Conservation (phyloP, 768 basidiomycete genomes). For the Russula vinacea region DNA sequence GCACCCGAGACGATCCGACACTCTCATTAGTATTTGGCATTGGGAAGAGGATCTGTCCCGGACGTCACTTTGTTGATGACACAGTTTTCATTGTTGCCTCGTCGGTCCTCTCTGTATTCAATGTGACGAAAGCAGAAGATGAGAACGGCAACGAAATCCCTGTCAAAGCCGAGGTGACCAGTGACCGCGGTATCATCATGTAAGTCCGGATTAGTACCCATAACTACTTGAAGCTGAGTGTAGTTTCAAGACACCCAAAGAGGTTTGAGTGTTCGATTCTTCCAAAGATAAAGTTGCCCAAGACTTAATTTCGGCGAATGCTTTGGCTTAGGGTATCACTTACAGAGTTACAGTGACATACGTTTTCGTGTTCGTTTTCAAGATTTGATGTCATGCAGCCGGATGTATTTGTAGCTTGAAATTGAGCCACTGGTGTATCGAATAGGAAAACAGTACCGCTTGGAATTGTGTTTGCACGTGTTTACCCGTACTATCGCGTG, state of each 20-base stretch:
- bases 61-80: slow-evolving; percentile 29
- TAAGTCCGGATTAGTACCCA: neutral
- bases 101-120: slow-evolving; percentile 21
- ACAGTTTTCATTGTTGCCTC: slow-evolving; percentile 25
- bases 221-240: neutral
- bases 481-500: too few relatives aligned
- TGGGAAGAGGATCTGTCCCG: slow-evolving; percentile 30
- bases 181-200: neutral
- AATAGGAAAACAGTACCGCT: too few relatives aligned
- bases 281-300: slow-evolving; percentile 14
- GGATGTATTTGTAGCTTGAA: too few relatives aligned
- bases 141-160: slow-evolving; percentile 20
- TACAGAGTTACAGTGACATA: too few relatives aligned
- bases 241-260: slow-evolving; percentile 3
- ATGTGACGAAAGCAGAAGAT: slow-evolving; percentile 23
- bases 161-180: neutral
- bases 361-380: neutral
- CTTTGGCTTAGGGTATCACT: neutral
- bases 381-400: neutral
- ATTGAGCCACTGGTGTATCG: too few relatives aligned
- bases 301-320: slow-evolving; percentile 8
- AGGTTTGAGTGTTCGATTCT: slow-evolving; percentile 17
- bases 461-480: too few relatives aligned
- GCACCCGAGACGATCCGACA: slow-evolving; percentile 12
- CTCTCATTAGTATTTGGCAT: slow-evolving; percentile 9